Base-by-base conservation (phyloP, 257 asterid genomes). In the Ophiorrhiza pumila region DNA sequence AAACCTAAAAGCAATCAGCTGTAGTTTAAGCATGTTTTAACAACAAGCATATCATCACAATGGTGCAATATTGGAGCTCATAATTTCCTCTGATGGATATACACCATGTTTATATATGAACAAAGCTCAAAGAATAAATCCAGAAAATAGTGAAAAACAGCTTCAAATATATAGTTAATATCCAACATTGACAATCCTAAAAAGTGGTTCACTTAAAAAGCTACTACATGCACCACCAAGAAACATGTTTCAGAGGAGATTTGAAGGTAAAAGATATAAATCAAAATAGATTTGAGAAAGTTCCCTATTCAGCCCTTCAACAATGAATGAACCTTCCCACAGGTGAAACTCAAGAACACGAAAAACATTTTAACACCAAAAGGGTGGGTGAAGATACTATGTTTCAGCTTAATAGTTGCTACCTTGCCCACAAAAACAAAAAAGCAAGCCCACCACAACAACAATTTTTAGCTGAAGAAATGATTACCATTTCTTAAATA, bases 401-500 rank as follows among this genome's bases (percentile, higher is more conserved):
- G 20, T 46, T 11, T 46, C 52, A 60, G 20, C 25, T 1, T 15
- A 1, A 1, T 7, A 60, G 43, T 17, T 60, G 43, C 43, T 60
- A 60, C 9, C 15, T 60, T 1, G 8, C 20, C 15, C 10, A 60
- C 20, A 60, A 60, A 18, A n/a, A n/a, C n/a, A n/a, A n/a, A n/a
- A n/a, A n/a, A n/a, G n/a, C 22, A 14, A 31, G 31, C 20, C 15
- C 41, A 4, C 25, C 2, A 60, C 7, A 53, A n/a, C 42, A 56
- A 56, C 34, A 23, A 12, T 23, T 7, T 17, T 60, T 31, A 60
- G 14, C 10, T 11, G 35, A 32, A 62, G 68, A 62, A 62, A 3
- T 32, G 9, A 34, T 77, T 77, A 87, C 96, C 96, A 61, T 77
- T 87, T 81, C 81, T 87, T 77, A 90, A 76, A 73, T 90, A 90